Conservation (phyloP, 2,329 filamentous ascomycete species). For the Leptodontidium sp. region DNA sequence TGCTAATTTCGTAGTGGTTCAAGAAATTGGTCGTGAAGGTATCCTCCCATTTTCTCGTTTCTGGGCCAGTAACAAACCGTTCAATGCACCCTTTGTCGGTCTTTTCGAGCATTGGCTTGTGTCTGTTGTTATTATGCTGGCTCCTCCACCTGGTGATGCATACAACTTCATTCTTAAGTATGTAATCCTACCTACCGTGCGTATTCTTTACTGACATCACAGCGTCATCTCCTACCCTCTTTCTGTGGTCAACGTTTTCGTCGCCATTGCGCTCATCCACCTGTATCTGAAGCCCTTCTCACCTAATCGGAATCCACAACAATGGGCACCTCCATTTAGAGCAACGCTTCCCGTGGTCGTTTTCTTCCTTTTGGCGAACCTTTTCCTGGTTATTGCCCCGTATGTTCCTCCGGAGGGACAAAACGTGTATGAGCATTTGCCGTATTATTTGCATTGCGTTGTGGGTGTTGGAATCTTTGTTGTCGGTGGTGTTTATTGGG, state of each 20-base stretch:
- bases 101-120: slow-evolving; percentile 71
- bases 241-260: slow-evolving; percentile 64
- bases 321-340: slow-evolving; percentile 62
- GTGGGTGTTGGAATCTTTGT: slow-evolving; percentile 63
- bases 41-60: slow-evolving; percentile 69
- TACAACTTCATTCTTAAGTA: slow-evolving; percentile 70
- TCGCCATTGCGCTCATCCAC: slow-evolving; percentile 60
- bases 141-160: slow-evolving; percentile 71
- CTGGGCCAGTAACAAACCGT: slow-evolving; percentile 70
- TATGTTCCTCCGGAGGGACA: slow-evolving; percentile 63
- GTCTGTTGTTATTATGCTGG: slow-evolving; percentile 71
- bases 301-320: slow-evolving; percentile 57
- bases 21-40: slow-evolving; percentile 71
- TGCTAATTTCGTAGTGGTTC: slow-evolving; percentile 54
- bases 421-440: slow-evolving; percentile 61
- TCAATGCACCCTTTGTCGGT: slow-evolving; percentile 67
- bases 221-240: slow-evolving; percentile 71
- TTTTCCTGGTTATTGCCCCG: slow-evolving; percentile 67
- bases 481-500: slow-evolving; percentile 63
- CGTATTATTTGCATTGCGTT: slow-evolving; percentile 66
- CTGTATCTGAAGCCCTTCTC: slow-evolving; percentile 59
- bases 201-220: slow-evolving; percentile 9
- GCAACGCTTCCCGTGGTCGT: slow-evolving; percentile 61
- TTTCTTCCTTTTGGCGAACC: slow-evolving; percentile 68
- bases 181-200: slow-evolving; percentile 36